A percentile compares a stretch with the other conserved stretches of the same genome.
Evolutionary conservation across 1,139 yeast genomes (phyloP).

Genomic region (Candida tetrigidarum): DNA sequence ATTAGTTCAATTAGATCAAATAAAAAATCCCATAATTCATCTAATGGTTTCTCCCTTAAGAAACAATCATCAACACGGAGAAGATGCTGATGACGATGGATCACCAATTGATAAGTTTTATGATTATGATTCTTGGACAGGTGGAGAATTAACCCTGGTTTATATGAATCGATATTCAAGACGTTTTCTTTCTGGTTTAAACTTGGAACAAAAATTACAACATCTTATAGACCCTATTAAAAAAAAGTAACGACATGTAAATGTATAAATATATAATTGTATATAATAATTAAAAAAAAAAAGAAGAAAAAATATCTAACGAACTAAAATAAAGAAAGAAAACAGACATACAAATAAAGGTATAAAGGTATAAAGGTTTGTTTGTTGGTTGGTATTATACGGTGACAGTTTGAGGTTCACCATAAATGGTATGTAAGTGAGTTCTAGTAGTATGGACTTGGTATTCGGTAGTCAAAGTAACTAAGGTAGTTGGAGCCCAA

Average conservation of each 20-base stretch:
- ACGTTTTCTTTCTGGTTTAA: slow-evolving; percentile 43
- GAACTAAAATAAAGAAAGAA: background rate
- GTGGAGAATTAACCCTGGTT: slow-evolving; percentile 41
- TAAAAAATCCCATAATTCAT: slow-evolving; percentile 60
- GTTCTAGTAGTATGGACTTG: slow-evolving; percentile 14
- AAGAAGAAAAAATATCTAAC: background rate
- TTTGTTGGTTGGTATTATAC: slow-evolving; percentile 2
- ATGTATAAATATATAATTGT: background rate
- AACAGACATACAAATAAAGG: background rate
- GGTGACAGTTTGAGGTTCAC: slow-evolving; percentile 15
- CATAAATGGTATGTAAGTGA: slow-evolving; percentile 16
- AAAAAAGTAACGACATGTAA: background rate
- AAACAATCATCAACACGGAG: slow-evolving; percentile 5
- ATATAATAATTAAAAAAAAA: background rate
- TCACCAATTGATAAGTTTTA: slow-evolving; percentile 28
- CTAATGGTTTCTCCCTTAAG: slow-evolving; percentile 43
- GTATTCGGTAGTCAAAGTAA: slow-evolving; percentile 17
- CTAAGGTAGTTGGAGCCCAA: slow-evolving; percentile 17
- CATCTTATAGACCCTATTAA: background rate
- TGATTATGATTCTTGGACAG: slow-evolving; percentile 35
- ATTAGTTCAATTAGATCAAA: slow-evolving; percentile 53
- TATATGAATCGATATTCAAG: slow-evolving; percentile 51
- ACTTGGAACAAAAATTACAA: slow-evolving; percentile 17
- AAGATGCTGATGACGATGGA: slow-evolving; percentile 15
- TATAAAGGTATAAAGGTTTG: background rate